Percentiles rank a stretch among this genome's conserved stretches.
phyloP scores from a whole-genome alignment of 1,284 basidiomycete species.

The Fomitopsis betulina region DNA sequence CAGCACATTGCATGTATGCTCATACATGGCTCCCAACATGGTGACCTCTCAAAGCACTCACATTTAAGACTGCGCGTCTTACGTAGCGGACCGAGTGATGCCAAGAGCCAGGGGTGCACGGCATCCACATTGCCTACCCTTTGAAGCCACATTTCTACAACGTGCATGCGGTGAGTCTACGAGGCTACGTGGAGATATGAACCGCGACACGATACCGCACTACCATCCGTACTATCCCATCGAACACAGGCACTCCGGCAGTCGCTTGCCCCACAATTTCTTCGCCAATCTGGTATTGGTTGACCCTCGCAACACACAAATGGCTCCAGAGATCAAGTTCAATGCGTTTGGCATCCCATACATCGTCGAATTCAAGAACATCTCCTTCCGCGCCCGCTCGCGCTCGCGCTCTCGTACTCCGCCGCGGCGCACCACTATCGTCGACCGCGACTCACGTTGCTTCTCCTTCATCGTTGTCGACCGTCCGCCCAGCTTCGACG shows the following conservation, averaged over 20 bases:
- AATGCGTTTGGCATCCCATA: constrained; percentile 37
- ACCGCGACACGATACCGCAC: background rate
- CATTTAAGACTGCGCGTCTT: background rate
- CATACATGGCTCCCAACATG: background rate
- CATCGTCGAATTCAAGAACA: constrained; percentile 39
- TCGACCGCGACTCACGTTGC: background rate
- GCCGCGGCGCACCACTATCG: background rate
- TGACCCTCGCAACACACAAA: constrained; percentile 7
- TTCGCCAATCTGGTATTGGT: constrained; percentile 22
- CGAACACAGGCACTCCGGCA: background rate
- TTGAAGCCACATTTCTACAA: background rate
- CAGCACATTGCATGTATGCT: background rate
- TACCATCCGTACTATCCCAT: background rate
- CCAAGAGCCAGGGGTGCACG: background rate
- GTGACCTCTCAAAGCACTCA: background rate
- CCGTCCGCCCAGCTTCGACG: background rate
- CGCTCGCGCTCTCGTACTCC: constrained; percentile 6
- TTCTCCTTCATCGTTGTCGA: constrained; percentile 5
- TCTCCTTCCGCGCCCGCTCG: constrained; percentile 29
- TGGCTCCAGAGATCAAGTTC: constrained; percentile 35
- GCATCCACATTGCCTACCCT: background rate
- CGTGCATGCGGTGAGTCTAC: background rate
- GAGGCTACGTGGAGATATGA: constrained; percentile 1
- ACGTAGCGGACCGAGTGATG: background rate
- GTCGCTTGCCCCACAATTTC: background rate